Evolutionary conservation across 2,329 filamentous ascomycete species (phyloP).

Genomic region (Chrysoporthe cubensis): DNA sequence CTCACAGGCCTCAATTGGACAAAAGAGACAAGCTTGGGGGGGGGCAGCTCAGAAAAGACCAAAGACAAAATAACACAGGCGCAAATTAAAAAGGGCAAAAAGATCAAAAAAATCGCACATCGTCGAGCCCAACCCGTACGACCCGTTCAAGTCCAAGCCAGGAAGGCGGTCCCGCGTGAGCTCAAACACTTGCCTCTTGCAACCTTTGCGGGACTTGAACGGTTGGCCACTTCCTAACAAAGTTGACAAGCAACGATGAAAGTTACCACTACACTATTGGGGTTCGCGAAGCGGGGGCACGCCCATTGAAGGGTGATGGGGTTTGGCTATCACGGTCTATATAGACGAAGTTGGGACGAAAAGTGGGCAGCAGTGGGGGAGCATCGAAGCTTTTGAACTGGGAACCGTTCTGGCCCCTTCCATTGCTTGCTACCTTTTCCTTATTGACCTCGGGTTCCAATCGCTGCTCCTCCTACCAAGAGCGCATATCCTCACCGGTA

Average conservation of each 20-base stretch:
- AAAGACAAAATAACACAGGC: neutral
- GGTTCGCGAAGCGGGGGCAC: neutral
- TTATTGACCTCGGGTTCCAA: neutral
- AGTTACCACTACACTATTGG: slow-evolving; percentile 13
- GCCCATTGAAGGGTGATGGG: neutral
- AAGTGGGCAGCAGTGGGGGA: neutral
- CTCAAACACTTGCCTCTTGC: slow-evolving; percentile 17
- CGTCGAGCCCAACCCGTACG: neutral
- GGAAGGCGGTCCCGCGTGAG: slow-evolving; percentile 17
- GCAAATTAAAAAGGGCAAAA: neutral
- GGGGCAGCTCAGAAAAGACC: neutral
- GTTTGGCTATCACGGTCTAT: neutral
- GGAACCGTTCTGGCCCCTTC: neutral
- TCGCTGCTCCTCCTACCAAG: too few species aligned
- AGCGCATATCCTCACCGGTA: neutral
- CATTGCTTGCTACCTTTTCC: slow-evolving; percentile 8
- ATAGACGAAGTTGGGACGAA: neutral
- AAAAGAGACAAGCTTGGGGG: neutral
- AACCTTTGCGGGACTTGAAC: slow-evolving; percentile 17
- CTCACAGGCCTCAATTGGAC: neutral
- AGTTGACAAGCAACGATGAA: neutral
- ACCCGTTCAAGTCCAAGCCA: slow-evolving; percentile 1
- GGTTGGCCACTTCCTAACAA: neutral
- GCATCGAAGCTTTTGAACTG: neutral
- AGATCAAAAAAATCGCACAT: slow-evolving; percentile 8